Evolutionary conservation across 2,329 filamentous ascomycete species (phyloP).

Genomic region (Exophiala viscosa): DNA sequence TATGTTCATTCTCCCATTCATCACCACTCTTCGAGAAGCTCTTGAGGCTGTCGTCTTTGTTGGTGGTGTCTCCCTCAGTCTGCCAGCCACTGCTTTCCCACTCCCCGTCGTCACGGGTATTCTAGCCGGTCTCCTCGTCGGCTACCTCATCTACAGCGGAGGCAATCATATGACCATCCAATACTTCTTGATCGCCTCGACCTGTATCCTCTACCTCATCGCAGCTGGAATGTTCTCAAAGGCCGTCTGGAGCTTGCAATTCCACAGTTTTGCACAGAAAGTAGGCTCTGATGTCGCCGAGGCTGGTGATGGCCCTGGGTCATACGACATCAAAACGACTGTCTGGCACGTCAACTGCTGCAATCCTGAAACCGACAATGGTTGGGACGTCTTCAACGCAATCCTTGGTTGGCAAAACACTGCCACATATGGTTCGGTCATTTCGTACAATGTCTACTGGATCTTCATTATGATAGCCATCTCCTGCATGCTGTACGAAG

Average conservation of each 20-base stretch:
- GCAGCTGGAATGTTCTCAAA: slow-evolving; percentile 78
- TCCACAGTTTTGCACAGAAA: slow-evolving; percentile 62
- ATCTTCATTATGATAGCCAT: slow-evolving; percentile 65
- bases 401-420: slow-evolving; percentile 85
- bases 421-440: slow-evolving; percentile 80
- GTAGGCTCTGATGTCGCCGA: slow-evolving; percentile 57
- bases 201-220: slow-evolving; percentile 79
- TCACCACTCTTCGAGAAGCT: slow-evolving; percentile 82
- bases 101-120: slow-evolving; percentile 72
- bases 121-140: slow-evolving; percentile 61
- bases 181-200: slow-evolving; percentile 75
- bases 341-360: slow-evolving; percentile 88
- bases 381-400: slow-evolving; percentile 84
- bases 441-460: slow-evolving; percentile 89
- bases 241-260: slow-evolving; percentile 70
- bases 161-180: slow-evolving; percentile 66
- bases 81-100: slow-evolving; percentile 72
- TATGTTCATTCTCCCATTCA: slow-evolving; percentile 81
- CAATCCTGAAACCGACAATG: slow-evolving; percentile 66
- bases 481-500: slow-evolving; percentile 9
- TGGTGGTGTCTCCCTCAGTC: slow-evolving; percentile 73
- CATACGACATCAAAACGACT: slow-evolving; percentile 72
- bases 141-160: slow-evolving; percentile 74
- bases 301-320: slow-evolving; percentile 65
- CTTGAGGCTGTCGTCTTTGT: slow-evolving; percentile 84